phyloP scores from a whole-genome alignment of 2,329 filamentous ascomycete genomes.

The Penicillium sp. region DNA sequence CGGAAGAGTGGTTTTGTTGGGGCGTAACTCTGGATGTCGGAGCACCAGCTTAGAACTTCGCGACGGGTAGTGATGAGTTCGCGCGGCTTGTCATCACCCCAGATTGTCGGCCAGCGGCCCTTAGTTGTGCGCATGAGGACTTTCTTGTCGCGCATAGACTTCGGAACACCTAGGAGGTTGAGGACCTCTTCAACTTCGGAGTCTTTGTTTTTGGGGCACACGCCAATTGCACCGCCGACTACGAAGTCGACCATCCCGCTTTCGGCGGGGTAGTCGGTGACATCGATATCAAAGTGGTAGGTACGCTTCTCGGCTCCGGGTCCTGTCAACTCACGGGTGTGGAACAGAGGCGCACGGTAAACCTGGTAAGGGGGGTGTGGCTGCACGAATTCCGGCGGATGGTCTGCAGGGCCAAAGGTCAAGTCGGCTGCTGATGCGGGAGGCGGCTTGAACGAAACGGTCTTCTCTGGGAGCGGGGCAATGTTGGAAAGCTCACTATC shows the following conservation, averaged over 20 bases:
- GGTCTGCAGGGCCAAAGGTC: conserved; percentile 38
- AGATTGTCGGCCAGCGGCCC: conserved; percentile 93
- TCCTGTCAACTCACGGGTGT: conserved; percentile 75
- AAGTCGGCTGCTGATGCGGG: conserved; percentile 29
- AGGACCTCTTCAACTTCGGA: conserved; percentile 73
- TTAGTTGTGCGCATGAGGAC: conserved; percentile 67
- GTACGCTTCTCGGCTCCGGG: conserved; percentile 89
- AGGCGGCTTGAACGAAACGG: conserved; percentile 52
- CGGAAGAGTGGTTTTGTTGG: conserved; percentile 82
- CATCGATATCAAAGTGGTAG: conserved; percentile 93
- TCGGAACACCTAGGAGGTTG: conserved; percentile 70
- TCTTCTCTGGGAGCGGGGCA: conserved; percentile 64
- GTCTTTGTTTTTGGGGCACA: conserved; percentile 77
- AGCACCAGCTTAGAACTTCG: conserved; percentile 91
- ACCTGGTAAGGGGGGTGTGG: conserved; percentile 90
- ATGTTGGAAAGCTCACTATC: conserved; percentile 63
- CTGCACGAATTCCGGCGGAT: conserved; percentile 82
- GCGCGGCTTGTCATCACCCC: conserved; percentile 79
- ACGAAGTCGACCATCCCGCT: conserved; percentile 78
- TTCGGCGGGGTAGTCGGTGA: conserved; percentile 85
- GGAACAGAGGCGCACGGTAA: conserved; percentile 77
- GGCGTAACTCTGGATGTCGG: conserved; percentile 83
- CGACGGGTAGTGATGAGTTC: conserved; percentile 82
- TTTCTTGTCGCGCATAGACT: conserved; percentile 73
- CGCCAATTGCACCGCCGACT: conserved; percentile 88